Base-by-base conservation (phyloP, 1,139 yeast species). In the Yamadazyma aaseri region DNA sequence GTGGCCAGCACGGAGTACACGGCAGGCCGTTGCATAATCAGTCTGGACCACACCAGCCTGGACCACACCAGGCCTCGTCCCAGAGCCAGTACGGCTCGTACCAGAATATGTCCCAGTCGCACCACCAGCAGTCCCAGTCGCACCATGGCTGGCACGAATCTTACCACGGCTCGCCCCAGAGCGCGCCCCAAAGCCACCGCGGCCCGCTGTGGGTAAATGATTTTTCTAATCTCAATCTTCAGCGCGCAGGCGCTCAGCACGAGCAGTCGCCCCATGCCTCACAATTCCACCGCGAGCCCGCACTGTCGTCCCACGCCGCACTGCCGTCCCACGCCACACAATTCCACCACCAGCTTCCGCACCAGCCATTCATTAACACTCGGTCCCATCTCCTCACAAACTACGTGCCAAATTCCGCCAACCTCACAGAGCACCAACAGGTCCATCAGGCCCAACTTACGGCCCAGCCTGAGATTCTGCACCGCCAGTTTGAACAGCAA, bases 171-270 rank as follows among this genome's bases (percentile, higher is more conserved):
- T n/a, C n/a, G n/a, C n/a, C n/a, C n/a, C n/a, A n/a, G n/a, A n/a
- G n/a, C n/a, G n/a, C n/a, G n/a, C n/a, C n/a, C n/a, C n/a, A n/a
- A n/a, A n/a, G n/a, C n/a, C n/a, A n/a, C n/a, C n/a, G n/a, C n/a
- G n/a, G n/a, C n/a, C 37, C 42, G 17, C 50, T 41, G 11, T 64
- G 69, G 71, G 64, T 63, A 4, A 58, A 48, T 36, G 70, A 63
- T 38, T 65, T 65, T 40, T 55, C 65, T 6, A 47, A 47, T 17
- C 45, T 61, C 39, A 48, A 58, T 7, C 9, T 9, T 7, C 16
- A 25, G 7, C 16, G 6, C 6, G 6, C 18, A 22, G 12, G n/a
- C 6, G 7, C 13, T 17, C 8, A 25, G 5, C 7, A 22, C n/a
- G n/a, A 10, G 7, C 7, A 7, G n/a, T n/a, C 21, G 10, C 29